These are phyloP conservation scores for Mycoemilia scoparia DNA, from an alignment of 192 early-diverging fungal genomes.

Conservation along the genomic window DNA sequence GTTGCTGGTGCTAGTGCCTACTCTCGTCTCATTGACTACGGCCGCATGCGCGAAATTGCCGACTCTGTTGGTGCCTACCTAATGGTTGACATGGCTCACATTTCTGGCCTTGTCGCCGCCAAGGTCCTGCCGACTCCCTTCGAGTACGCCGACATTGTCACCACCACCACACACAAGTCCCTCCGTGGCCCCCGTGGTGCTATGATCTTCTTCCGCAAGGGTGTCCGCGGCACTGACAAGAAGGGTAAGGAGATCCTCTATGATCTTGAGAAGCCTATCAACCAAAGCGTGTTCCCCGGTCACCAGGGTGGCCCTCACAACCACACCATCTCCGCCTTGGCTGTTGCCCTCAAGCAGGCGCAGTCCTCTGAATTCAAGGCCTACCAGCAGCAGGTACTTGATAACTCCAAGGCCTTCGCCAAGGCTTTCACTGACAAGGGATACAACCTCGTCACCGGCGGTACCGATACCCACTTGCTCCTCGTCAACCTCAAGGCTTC, in stretches of 20 bases:
- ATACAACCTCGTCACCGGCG: slow-evolving; percentile 76
- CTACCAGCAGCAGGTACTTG: slow-evolving; percentile 83
- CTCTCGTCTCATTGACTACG: slow-evolving; percentile 86
- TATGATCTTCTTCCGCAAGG: slow-evolving; percentile 97
- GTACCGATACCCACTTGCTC: slow-evolving; percentile 91
- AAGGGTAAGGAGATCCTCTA: slow-evolving; percentile 78
- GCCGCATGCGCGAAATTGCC: slow-evolving; percentile 55
- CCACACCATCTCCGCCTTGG: slow-evolving; percentile 91
- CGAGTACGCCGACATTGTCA: slow-evolving; percentile 88
- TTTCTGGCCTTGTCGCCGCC: slow-evolving; percentile 80
- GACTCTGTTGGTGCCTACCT: slow-evolving; percentile 70
- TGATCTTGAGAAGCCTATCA: slow-evolving; percentile 89
- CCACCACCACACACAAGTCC: slow-evolving; percentile 98
- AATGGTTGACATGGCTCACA: slow-evolving; percentile 96
- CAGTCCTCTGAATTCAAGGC: slow-evolving; percentile 67
- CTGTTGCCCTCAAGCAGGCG: slow-evolving; percentile 87
- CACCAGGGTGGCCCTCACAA: slow-evolving; percentile 99
- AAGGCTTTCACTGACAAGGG: slow-evolving; percentile 44
- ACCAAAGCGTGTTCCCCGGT: slow-evolving; percentile 92
- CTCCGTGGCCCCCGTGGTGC: slow-evolving; percentile 94
- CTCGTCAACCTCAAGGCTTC: slow-evolving; percentile 64
- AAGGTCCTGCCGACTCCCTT: slow-evolving; percentile 77
- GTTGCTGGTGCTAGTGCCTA: slow-evolving; percentile 92
- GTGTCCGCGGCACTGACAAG: slow-evolving; percentile 68
- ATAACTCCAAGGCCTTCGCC: slow-evolving; percentile 81